Conservation (phyloP, 345 rosid genomes). For the Cardamine resedifolia region DNA sequence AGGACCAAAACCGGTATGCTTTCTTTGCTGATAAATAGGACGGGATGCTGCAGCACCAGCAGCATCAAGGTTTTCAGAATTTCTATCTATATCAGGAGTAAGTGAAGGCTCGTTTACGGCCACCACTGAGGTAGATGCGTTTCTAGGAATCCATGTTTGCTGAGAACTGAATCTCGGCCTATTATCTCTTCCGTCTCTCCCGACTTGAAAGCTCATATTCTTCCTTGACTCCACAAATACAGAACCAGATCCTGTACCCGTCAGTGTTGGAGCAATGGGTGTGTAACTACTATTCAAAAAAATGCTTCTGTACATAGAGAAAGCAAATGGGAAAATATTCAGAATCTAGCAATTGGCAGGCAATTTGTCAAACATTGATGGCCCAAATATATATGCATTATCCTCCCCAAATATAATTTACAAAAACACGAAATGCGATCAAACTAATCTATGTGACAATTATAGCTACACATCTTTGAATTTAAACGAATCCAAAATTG, state of each 20-base stretch:
- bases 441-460: neutral
- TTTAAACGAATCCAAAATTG: neutral
- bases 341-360: neutral
- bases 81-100: slow-evolving; percentile 26
- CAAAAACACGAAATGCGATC: neutral
- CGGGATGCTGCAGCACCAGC: slow-evolving; percentile 13
- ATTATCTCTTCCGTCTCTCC: slow-evolving; percentile 56
- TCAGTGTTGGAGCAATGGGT: slow-evolving; percentile 13
- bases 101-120: slow-evolving; percentile 14
- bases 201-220: slow-evolving; percentile 59
- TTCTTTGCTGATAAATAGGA: slow-evolving; percentile 22
- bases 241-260: slow-evolving; percentile 27
- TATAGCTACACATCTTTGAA: neutral
- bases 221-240: slow-evolving; percentile 30
- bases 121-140: slow-evolving; percentile 33
- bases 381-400: neutral
- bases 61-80: slow-evolving; percentile 16
- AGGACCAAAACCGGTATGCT: slow-evolving; percentile 1
- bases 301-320: neutral
- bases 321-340: neutral
- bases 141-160: slow-evolving; percentile 80
- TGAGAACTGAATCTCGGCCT: slow-evolving; percentile 50
- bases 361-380: neutral
- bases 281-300: neutral
- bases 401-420: neutral